Percentiles rank a stretch among this genome's conserved stretches.
Evolutionary conservation across 805 yeast species (phyloP).

Genomic region (Myxozyma melibiosi): DNA sequence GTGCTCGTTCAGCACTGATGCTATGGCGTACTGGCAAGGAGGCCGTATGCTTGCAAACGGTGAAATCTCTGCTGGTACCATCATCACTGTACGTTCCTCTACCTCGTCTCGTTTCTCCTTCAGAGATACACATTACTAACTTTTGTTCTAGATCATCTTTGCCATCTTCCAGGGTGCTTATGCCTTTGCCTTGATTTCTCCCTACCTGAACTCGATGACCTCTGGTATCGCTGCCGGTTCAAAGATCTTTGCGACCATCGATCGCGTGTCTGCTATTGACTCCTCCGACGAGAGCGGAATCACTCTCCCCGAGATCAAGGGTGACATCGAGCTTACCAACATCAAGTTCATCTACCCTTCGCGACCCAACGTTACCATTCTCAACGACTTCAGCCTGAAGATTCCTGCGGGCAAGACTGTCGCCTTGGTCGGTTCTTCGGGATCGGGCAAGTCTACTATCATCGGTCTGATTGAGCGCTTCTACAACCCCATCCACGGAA

Average conservation of each 20-base stretch:
- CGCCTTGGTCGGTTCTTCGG: slow-evolving; percentile 94
- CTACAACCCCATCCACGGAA: slow-evolving; percentile 75
- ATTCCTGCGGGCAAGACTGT: slow-evolving; percentile 89
- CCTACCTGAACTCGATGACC: slow-evolving; percentile 44
- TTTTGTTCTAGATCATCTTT: slow-evolving; percentile 48
- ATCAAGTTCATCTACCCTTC: slow-evolving; percentile 86
- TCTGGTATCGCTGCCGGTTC: slow-evolving; percentile 46
- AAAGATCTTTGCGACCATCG: slow-evolving; percentile 46
- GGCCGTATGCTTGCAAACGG: slow-evolving; percentile 31
- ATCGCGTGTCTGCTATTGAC: slow-evolving; percentile 46
- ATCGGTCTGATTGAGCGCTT: slow-evolving; percentile 83
- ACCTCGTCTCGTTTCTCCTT: not conserved
- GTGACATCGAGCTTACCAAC: slow-evolving; percentile 78
- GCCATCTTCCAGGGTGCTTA: slow-evolving; percentile 48
- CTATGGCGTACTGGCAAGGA: slow-evolving; percentile 40
- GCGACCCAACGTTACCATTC: slow-evolving; percentile 76
- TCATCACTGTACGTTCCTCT: slow-evolving; percentile 24
- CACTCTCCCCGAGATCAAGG: slow-evolving; percentile 42
- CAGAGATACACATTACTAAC: not conserved
- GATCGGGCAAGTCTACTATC: slow-evolving; percentile 92
- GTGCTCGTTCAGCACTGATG: slow-evolving; percentile 34
- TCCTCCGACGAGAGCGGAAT: slow-evolving; percentile 35
- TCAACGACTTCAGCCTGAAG: slow-evolving; percentile 71
- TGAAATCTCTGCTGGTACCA: slow-evolving; percentile 21
- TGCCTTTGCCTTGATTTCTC: slow-evolving; percentile 46